Evolutionary conservation across 1,139 yeast species (phyloP).

Genomic region (Kodamaea arcana): DNA sequence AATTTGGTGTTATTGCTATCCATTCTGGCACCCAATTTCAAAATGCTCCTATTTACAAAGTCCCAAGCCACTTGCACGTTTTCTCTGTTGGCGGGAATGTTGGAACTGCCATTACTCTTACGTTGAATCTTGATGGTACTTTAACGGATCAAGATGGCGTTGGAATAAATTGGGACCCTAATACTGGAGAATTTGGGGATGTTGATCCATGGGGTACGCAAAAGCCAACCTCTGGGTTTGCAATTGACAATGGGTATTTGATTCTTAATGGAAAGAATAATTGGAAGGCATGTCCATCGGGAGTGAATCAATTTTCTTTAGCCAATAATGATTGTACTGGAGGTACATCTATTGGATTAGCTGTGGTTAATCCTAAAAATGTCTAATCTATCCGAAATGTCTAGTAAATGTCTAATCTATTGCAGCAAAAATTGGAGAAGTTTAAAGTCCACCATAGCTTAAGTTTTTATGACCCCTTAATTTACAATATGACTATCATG

Average conservation of each 20-base stretch:
- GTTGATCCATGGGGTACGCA: conserved; percentile 26
- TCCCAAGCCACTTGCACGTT: conserved; percentile 25
- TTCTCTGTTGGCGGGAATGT: conserved; percentile 31
- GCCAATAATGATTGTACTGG: conserved; percentile 24
- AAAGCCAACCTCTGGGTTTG: conserved; percentile 23
- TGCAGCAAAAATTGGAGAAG: too few relatives aligned
- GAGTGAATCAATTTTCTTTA: conserved; percentile 21
- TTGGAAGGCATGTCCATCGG: conserved; percentile 29
- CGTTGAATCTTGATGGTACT: conserved; percentile 22
- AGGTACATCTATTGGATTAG: conserved; percentile 25
- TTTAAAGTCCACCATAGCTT: too few relatives aligned
- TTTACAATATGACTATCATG: too few relatives aligned
- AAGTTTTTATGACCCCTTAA: too few relatives aligned
- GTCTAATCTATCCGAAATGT: too few relatives aligned
- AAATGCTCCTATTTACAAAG: conserved; percentile 23
- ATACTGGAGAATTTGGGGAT: conserved; percentile 28
- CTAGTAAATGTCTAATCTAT: too few relatives aligned
- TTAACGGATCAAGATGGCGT: conserved; percentile 27
- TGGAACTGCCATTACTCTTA: conserved; percentile 21
- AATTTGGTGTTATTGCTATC: conserved; percentile 17
- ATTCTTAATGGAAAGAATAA: conserved; percentile 17
- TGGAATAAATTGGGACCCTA: conserved; percentile 22
- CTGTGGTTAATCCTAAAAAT: conserved; percentile 8
- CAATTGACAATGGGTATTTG: conserved; percentile 22
- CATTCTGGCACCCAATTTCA: conserved; percentile 22